Percentiles rank a stretch among this genome's conserved stretches.
Evolutionary conservation across 257 asterid genomes (phyloP).

Genomic region (Solanum chmielewskii): DNA sequence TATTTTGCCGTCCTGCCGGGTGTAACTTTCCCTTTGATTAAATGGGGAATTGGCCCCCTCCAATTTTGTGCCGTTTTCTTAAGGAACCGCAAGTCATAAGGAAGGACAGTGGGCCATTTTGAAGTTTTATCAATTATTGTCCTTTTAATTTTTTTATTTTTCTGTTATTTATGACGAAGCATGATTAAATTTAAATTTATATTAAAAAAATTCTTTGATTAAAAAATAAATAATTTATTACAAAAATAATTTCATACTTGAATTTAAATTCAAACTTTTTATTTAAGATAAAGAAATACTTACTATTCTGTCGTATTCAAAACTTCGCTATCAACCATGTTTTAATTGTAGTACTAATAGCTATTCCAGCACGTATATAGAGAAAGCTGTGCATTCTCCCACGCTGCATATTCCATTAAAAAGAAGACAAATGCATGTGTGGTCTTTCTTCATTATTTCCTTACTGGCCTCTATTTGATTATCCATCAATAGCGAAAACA

Average conservation of each 20-base stretch:
- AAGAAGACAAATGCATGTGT: background rate
- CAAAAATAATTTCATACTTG: background rate
- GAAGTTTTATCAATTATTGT: background rate
- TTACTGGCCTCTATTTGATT: background rate
- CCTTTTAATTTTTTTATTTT: background rate
- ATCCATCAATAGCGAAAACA: background rate
- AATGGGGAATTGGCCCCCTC: background rate
- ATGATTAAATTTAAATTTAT: background rate
- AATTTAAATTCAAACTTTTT: no score
- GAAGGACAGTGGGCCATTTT: background rate
- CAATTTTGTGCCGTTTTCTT: background rate
- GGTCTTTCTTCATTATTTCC: background rate
- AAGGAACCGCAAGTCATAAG: background rate
- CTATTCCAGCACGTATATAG: background rate
- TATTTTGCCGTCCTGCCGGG: background rate
- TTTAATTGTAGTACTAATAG: background rate
- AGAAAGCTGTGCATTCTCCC: background rate
- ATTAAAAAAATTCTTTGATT: no score
- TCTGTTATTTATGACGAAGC: rapidly evolving
- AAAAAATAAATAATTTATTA: rapidly evolving
- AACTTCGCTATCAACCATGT: background rate
- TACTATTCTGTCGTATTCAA: rapidly evolving
- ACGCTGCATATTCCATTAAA: background rate
- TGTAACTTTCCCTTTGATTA: background rate
- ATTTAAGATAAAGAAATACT: background rate